phyloP scores from a whole-genome alignment of 495 filamentous ascomycete species.

The Penicillium ucsense region DNA sequence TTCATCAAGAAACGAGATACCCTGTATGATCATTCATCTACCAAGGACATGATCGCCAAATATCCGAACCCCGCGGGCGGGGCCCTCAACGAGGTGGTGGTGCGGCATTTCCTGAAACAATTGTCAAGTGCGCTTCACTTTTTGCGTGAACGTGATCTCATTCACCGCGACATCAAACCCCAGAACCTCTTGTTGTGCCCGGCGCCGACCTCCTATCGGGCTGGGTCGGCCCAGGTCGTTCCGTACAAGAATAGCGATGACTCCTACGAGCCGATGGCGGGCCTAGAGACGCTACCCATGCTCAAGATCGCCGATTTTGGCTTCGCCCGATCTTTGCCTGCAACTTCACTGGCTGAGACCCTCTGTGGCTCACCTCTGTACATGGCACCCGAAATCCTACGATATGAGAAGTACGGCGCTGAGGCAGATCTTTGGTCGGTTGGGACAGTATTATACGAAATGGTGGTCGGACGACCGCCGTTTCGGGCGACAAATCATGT shows the following conservation, averaged over 20 bases:
- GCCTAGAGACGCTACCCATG: slow-evolving; percentile 82
- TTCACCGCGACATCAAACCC: slow-evolving; percentile 95
- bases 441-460: slow-evolving; percentile 89
- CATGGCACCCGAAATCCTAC: slow-evolving; percentile 96
- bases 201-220: slow-evolving; percentile 54
- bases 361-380: slow-evolving; percentile 97
- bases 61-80: slow-evolving; percentile 75
- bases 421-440: slow-evolving; percentile 97
- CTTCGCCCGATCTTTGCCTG: slow-evolving; percentile 82
- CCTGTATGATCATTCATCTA: slow-evolving; percentile 62
- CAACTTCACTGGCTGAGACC: slow-evolving; percentile 86
- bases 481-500: slow-evolving; percentile 92
- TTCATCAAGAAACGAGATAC: slow-evolving; percentile 91
- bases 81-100: slow-evolving; percentile 86
- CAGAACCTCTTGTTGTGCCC: slow-evolving; percentile 91
- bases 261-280: slow-evolving; percentile 69
- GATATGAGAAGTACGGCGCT: slow-evolving; percentile 95
- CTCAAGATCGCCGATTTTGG: slow-evolving; percentile 97
- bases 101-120: slow-evolving; percentile 92
- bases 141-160: slow-evolving; percentile 70
- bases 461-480: slow-evolving; percentile 82
- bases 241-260: slow-evolving; percentile 59
- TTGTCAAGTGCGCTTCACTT: slow-evolving; percentile 88
- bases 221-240: slow-evolving; percentile 36
- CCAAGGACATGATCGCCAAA: slow-evolving; percentile 76